Conservation (phyloP, 768 basidiomycete genomes). For the Phaeotremella skinneri region DNA sequence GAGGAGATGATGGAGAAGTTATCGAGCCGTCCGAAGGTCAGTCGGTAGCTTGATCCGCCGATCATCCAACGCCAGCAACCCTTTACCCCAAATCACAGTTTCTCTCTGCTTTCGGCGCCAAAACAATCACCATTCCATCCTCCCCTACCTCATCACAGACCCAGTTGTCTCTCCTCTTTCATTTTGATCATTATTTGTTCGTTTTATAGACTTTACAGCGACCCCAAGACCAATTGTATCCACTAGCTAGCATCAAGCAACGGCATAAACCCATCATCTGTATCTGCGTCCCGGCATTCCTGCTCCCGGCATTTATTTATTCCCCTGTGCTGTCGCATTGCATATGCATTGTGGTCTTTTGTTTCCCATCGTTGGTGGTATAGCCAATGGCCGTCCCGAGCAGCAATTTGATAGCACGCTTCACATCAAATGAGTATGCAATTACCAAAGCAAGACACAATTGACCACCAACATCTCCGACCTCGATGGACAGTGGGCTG, state of each 20-base stretch:
- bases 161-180: neutral
- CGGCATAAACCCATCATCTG: neutral
- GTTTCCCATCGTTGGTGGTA: neutral
- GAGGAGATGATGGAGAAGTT: neutral
- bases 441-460: neutral
- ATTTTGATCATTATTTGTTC: neutral
- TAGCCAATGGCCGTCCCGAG: neutral
- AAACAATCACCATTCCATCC: too few relatives aligned
- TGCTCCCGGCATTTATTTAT: conserved; percentile 4
- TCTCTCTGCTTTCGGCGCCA: too few relatives aligned
- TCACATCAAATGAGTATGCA: neutral
- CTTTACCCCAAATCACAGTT: too few relatives aligned
- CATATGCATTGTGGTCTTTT: neutral
- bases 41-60: neutral
- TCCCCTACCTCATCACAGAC: neutral
- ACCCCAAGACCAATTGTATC: neutral
- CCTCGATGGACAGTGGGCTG: neutral
- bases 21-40: neutral
- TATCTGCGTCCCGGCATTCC: conserved; percentile 6
- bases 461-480: neutral
- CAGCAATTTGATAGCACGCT: neutral
- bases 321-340: neutral
- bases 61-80: neutral
- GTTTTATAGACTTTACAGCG: neutral
- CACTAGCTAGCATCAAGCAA: neutral